Base-by-base conservation (phyloP, 148 eudicot species). In the Vaccinium myrtillus region DNA sequence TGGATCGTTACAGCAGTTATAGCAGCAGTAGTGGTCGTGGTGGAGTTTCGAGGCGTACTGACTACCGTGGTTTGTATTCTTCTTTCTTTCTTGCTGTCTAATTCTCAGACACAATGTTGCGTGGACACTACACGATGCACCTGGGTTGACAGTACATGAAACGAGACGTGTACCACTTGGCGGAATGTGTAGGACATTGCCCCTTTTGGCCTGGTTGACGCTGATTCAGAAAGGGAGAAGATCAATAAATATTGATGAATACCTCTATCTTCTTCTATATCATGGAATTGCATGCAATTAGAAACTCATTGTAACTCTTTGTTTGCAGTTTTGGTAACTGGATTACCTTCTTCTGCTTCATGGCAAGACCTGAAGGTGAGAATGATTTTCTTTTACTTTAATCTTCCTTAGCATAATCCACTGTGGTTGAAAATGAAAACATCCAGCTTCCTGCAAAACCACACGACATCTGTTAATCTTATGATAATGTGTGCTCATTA, bases 311-410 rank as follows among this genome's bases (percentile, higher is more conserved):
- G 50, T 59, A 67, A 30, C 84, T 48, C n/a, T 75, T 21, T n/a
- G 75, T 67, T 65, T 83, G 87, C 89, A 95, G 98, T 95, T 83
- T 58, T 92, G 86, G 93, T 95, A 48, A 90, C 96, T 86, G 98
- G 98, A 55, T 88, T 95, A 82, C 98, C 98, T 27, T 84, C 92
- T 73, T 95, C 98, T 86, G 98, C 98, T 79, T 95, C 98, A 54
- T 95, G 98, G 98, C 98, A 95, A 94, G 98, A 95, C 88, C 87
- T 95, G 82, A 95, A 95, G 98, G 98, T 95, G 73, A 87, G 90
- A 32, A 19, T 16, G 15, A 25, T 25, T 32, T 79, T 81, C 49
- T 32, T n/a, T 67, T 15, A 54, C 18, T 49, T 30, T 59, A 43
- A 23, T 75, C 46, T 51, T 71, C 27, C 10, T 46, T 27, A 21